Evolutionary conservation across 495 filamentous ascomycete species (phyloP), one percentile per base, ranked within the genome.

Genomic region (Penicillium simplicissimum): DNA sequence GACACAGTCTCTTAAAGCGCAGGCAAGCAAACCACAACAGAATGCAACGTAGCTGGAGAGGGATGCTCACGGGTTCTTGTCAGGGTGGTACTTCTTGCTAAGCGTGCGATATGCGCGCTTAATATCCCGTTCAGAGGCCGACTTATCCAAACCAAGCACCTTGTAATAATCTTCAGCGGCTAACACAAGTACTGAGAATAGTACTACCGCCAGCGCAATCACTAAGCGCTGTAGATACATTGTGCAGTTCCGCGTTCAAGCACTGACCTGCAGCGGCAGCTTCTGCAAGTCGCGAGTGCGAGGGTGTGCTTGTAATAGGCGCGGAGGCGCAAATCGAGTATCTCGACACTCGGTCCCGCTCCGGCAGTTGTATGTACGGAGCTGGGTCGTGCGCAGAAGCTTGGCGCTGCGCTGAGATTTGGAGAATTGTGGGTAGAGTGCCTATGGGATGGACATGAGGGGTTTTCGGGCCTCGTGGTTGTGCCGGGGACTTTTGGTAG

Each of bases 21-120:
- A 42, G 15, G n/a, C n/a, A 43, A 43, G 19, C n/a, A 36, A 35
- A 36, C n/a, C 31, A 53, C 31, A 21, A 8, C n/a, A 49, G 5
- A 49, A 0, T 31, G 4, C 13, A 15, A 8, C 8, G 45, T 11
- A 31, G 45, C 23, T 11, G 14, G 25, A 21, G 15, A 14, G 6
- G 6, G 10, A 33, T 15, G 84, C 89, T 68, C 79, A 96, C 91
- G 95, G 95, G 64, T 99, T 99, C 84, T 99, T 99, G 73, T 99
- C 95, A 1, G 95, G 95, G 69, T 99, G 95, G 74, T 83, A 97
- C 77, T 96, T 96, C 77, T 97, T 97, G 82, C 90, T 95, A 5
- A 98, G 79, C 52, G 85, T 89, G 52, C 92, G 86, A 75, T 99
- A 99, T 36, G 95, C 96, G n/a, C 89, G 87, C 77, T 98, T 99